Conservation (phyloP, 345 rosid species). For the Gossypium mustelinum region DNA sequence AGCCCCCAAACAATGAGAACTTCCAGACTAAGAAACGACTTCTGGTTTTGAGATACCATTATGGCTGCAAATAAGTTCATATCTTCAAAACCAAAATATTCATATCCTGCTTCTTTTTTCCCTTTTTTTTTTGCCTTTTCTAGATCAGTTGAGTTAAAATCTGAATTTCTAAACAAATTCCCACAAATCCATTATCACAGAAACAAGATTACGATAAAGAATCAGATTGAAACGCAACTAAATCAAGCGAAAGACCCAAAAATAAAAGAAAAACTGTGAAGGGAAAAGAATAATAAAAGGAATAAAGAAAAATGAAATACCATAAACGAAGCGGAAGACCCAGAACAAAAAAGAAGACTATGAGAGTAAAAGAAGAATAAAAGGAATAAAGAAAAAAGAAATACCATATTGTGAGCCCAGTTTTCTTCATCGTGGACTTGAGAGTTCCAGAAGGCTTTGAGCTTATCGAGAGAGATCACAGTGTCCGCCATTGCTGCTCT, state of each 20-base stretch:
- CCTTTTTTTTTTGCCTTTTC: not conserved
- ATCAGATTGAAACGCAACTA: not conserved
- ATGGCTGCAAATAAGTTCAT: not conserved
- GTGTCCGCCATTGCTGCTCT: conserved; percentile 48
- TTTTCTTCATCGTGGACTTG: conserved; percentile 71
- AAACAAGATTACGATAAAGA: not conserved
- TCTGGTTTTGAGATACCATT: not conserved
- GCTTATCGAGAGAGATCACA: conserved; percentile 41
- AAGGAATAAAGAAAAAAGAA: not conserved
- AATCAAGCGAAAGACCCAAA: not conserved
- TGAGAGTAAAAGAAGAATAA: not conserved
- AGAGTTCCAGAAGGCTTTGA: conserved; percentile 58
- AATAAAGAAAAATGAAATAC: no score
- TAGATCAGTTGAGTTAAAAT: not conserved
- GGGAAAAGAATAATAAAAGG: not conserved
- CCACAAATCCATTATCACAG: not conserved
- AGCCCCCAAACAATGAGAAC: not conserved
- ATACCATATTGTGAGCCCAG: conserved; percentile 71
- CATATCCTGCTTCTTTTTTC: not conserved
- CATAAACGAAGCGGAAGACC: not conserved
- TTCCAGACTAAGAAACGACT: not conserved
- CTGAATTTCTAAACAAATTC: not conserved
- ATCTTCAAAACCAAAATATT: not conserved
- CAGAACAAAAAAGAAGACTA: not conserved
- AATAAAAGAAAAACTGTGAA: not conserved